Evolutionary conservation across 805 yeast genomes (phyloP).

Genomic region (Helenozyma baotianmanensis): DNA sequence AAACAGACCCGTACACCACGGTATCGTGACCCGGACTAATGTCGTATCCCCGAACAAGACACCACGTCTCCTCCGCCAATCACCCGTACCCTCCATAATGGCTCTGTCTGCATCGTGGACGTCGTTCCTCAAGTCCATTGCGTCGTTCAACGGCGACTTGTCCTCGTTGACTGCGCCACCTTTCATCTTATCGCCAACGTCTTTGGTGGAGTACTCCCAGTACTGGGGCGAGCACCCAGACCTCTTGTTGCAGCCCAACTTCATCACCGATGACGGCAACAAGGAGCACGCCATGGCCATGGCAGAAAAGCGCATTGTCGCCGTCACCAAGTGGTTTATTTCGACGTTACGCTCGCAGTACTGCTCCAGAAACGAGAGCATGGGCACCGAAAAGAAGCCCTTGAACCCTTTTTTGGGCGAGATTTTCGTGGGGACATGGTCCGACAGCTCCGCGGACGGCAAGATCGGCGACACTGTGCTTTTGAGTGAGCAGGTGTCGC

Average conservation of each 20-base stretch:
- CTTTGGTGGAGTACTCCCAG: slow-evolving; percentile 86
- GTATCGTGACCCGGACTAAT: too few relatives aligned
- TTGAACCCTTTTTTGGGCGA: slow-evolving; percentile 96
- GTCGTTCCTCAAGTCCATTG: slow-evolving; percentile 82
- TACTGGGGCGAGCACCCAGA: slow-evolving; percentile 96
- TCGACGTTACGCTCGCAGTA: slow-evolving; percentile 91
- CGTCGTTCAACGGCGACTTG: slow-evolving; percentile 89
- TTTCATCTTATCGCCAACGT: slow-evolving; percentile 85
- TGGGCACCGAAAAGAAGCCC: slow-evolving; percentile 97
- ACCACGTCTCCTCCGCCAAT: too few relatives aligned
- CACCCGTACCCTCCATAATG: too few relatives aligned
- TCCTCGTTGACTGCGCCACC: slow-evolving; percentile 97
- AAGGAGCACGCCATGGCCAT: slow-evolving; percentile 31
- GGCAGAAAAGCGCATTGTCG: slow-evolving; percentile 64
- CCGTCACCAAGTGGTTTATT: slow-evolving; percentile 87
- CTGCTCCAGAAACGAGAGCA: slow-evolving; percentile 82
- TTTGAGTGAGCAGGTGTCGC: slow-evolving; percentile 89
- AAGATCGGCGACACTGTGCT: slow-evolving; percentile 72
- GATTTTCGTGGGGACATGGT: slow-evolving; percentile 87
- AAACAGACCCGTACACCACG: too few relatives aligned
- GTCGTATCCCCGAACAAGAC: too few relatives aligned
- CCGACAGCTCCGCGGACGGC: slow-evolving; percentile 43
- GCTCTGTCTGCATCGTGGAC: slow-evolving; percentile 66
- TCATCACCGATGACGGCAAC: slow-evolving; percentile 40
- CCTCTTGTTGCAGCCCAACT: slow-evolving; percentile 68